Percentiles rank a stretch among this genome's conserved stretches.
phyloP scores from a whole-genome alignment of 1,284 basidiomycete species.

The Waitea zeae region DNA sequence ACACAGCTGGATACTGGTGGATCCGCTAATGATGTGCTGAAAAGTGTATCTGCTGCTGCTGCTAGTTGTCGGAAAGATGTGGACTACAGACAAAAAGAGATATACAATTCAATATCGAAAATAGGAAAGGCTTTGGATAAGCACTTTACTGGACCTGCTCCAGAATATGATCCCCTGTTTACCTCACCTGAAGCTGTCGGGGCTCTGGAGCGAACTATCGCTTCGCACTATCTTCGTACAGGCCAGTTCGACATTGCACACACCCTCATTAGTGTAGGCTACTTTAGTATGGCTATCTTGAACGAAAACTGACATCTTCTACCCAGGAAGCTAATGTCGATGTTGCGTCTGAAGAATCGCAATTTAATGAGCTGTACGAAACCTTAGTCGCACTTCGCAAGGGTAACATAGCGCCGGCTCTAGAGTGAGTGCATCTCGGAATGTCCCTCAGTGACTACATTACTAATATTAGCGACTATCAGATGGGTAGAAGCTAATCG shows the following conservation, averaged over 20 bases:
- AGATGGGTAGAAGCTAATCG: conserved; percentile 69
- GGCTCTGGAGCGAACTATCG: conserved; percentile 60
- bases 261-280: conserved; percentile 47
- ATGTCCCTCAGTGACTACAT: conserved; percentile 2
- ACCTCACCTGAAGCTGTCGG: conserved; percentile 34
- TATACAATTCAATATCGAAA: conserved; percentile 58
- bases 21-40: conserved; percentile 33
- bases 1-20: conserved; percentile 30
- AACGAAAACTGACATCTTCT: background rate
- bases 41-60: conserved; percentile 36
- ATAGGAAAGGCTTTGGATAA: conserved; percentile 82
- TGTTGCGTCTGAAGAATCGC: conserved; percentile 35
- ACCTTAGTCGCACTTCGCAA: conserved; percentile 54
- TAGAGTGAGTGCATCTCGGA: conserved; percentile 37
- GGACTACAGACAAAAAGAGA: conserved; percentile 76
- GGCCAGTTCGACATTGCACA: conserved; percentile 65
- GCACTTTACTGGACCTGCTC: conserved; percentile 57
- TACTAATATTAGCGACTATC: conserved; percentile 5
- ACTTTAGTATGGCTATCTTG: background rate
- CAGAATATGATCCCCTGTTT: conserved; percentile 57
- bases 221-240: conserved; percentile 61
- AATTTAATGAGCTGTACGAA: conserved; percentile 57
- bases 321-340: conserved; percentile 52
- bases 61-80: conserved; percentile 68
- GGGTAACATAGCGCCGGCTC: conserved; percentile 55